A percentile compares a stretch with the other conserved stretches of the same genome.
phyloP scores from a whole-genome alignment of 2,329 filamentous ascomycete genomes.

The Arthroderma sp. region DNA sequence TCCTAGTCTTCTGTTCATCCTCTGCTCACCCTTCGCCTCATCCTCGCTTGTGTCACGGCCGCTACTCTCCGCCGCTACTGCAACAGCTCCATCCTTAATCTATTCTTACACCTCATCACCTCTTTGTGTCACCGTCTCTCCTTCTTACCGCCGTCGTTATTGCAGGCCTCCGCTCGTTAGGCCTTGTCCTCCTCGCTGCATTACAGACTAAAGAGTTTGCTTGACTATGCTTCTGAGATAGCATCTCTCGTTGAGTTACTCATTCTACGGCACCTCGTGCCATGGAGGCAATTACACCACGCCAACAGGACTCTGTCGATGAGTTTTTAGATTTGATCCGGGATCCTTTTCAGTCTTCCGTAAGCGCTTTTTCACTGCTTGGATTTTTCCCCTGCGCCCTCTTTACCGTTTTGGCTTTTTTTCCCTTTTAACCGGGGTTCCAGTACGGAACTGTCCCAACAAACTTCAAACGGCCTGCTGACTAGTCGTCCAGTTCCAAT shows the following conservation, averaged over 20 bases:
- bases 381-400: not conserved
- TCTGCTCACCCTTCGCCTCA: no score
- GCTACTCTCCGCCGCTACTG: no score
- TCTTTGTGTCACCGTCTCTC: not conserved
- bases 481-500: conserved; percentile 33
- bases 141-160: not conserved
- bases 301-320: conserved; percentile 13
- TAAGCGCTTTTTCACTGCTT: conserved; percentile 10
- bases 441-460: not conserved
- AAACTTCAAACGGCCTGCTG: conserved; percentile 2
- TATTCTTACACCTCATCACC: no score
- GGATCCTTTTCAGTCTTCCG: conserved; percentile 32
- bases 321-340: conserved; percentile 32
- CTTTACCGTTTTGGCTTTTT: not conserved
- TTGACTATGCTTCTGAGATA: no score
- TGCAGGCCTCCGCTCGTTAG: not conserved
- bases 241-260: no score
- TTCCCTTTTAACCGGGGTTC: not conserved
- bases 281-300: not conserved
- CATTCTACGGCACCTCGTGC: not conserved
- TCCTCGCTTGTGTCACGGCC: no score
- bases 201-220: no score
- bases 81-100: no score
- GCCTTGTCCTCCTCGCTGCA: not conserved
- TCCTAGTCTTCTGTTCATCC: not conserved